Conservation (phyloP, 2,329 filamentous ascomycete species). For the Pyricularia pennisetigena region DNA sequence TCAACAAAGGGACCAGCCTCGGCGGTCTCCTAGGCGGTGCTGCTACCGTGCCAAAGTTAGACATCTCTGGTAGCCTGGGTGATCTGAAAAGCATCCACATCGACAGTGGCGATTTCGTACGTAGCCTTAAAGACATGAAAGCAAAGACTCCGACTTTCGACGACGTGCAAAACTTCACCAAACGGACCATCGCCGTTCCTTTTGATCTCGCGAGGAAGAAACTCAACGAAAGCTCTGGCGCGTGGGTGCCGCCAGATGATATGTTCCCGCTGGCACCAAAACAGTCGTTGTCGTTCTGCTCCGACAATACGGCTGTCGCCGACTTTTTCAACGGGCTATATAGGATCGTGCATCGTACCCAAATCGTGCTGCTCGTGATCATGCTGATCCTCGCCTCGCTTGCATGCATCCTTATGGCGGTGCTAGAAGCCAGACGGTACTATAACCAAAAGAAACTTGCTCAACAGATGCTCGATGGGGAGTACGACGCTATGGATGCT, state of each 20-base stretch:
- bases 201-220: conserved; percentile 52
- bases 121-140: conserved; percentile 64
- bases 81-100: conserved; percentile 63
- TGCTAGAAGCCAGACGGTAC: conserved; percentile 70
- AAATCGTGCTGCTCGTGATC: conserved; percentile 65
- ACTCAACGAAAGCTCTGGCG: conserved; percentile 60
- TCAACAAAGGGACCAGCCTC: conserved; percentile 42
- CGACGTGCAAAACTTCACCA: conserved; percentile 73
- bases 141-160: conserved; percentile 72
- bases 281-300: conserved; percentile 77
- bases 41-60: conserved; percentile 13
- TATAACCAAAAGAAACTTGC: conserved; percentile 61
- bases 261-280: conserved; percentile 78
- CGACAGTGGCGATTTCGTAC: conserved; percentile 55
- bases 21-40: conserved; percentile 29
- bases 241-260: conserved; percentile 70
- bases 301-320: conserved; percentile 70
- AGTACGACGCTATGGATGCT: conserved; percentile 75
- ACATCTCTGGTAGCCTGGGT: conserved; percentile 55
- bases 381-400: conserved; percentile 62
- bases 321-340: conserved; percentile 72
- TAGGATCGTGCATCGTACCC: conserved; percentile 55
- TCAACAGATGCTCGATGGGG: conserved; percentile 49
- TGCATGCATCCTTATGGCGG: conserved; percentile 71
- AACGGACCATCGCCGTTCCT: conserved; percentile 63